Base-by-base conservation (phyloP, 495 filamentous ascomycete genomes). In the Aspergillus bertholletiae region DNA sequence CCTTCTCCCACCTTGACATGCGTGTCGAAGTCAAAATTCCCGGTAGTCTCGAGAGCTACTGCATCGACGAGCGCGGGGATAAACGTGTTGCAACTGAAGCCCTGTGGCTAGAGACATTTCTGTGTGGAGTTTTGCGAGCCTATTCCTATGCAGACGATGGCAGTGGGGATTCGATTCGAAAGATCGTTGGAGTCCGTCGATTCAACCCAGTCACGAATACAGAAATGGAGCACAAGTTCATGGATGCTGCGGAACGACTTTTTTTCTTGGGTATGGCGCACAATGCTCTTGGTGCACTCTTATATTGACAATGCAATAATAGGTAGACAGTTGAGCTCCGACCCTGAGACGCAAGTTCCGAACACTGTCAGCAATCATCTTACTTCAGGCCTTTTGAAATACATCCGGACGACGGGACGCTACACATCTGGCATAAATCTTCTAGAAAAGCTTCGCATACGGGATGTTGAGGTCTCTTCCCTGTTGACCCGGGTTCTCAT, bases 171-270 rank as follows among this genome's bases (percentile, higher is more conserved):
- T 84, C 85, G 3, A 96, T 97, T 60, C 87, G 89, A 66, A 93
- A 90, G 73, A 96, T 98, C 55, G 85, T 96, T 55, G 95, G 93
- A 15, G 90, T 96, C 21, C 80, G 94, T 56, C 85, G 94, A 44
- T 98, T 98, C 77, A 97, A 98, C 66, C 94, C 94, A 0, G 90
- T 97, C 49, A 97, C 90, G 23, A 97, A 88, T 64, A 98, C 94
- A 12, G 94, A 98, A 69, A 89, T 91, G 55, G 94, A 98, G 67
- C 95, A 98, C 66, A 90, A 88, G 56, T 98, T 98, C 72, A 77
- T 98, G 47, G 92, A 96, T 65, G 92, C 95, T 17, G 94, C 95
- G 13, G 94, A 97, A 70, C 87, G 86, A 57, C 77, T 98, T 17
- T 98, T 97, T 71, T 97, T 97, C 76, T 79, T 90, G 70, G 94